Conservation (phyloP, 1,284 basidiomycete species). For the Boletus semigastroideus region DNA sequence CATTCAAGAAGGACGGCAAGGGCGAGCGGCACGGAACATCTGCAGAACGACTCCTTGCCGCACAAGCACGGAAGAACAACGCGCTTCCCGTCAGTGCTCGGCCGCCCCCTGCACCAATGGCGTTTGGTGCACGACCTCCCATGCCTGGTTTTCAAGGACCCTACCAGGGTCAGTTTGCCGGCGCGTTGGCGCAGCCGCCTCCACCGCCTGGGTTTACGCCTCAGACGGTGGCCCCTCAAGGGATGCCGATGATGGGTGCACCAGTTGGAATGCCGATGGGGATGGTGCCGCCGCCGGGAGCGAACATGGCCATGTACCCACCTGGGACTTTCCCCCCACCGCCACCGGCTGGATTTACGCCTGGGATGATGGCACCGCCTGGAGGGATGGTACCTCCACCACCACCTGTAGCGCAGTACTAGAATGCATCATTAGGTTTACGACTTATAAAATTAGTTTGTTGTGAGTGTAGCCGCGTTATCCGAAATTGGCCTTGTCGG, state of each 20-base stretch:
- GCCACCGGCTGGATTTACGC: conserved; percentile 32
- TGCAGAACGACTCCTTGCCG: conserved; percentile 92
- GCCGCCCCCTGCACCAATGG: conserved; percentile 65
- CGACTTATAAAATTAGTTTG: too few relatives aligned
- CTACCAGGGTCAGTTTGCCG: conserved; percentile 88
- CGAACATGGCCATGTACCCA: conserved; percentile 35
- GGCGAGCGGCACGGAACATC: conserved; percentile 96
- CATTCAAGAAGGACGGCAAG: conserved; percentile 98
- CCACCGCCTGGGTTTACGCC: conserved; percentile 70
- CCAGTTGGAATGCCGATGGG: conserved; percentile 38
- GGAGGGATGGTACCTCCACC: conserved; percentile 36
- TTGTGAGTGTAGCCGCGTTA: background rate
- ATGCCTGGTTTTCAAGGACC: conserved; percentile 66
- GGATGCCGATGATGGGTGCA: conserved; percentile 39
- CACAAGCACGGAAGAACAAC: conserved; percentile 94
- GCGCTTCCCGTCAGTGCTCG: conserved; percentile 74
- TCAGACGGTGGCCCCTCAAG: conserved; percentile 56
- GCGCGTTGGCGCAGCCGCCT: conserved; percentile 70
- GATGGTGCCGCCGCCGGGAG: conserved; percentile 36
- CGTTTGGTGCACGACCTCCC: conserved; percentile 62
- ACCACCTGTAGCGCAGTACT: conserved; percentile 34
- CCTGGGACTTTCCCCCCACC: conserved; percentile 34
- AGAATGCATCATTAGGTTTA: conserved; percentile 13
- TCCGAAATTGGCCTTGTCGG: too few relatives aligned
- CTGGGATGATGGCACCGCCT: conserved; percentile 33